Evolutionary conservation across 2,329 filamentous ascomycete genomes (phyloP).

Genomic region (Fusarium sublunatum): DNA sequence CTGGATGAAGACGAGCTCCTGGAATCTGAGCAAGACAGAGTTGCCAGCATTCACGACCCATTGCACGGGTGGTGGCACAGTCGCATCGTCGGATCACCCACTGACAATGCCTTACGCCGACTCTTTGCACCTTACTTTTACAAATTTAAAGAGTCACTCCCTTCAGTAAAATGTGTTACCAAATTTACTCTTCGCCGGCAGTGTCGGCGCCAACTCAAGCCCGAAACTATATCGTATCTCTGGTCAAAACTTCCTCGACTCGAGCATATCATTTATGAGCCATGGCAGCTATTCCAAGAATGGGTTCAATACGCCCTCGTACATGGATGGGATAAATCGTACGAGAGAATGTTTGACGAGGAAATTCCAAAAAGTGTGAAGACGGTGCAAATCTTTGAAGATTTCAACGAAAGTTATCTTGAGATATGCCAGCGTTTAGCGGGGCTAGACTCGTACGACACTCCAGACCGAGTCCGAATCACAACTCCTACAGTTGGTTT

Average conservation of each 20-base stretch:
- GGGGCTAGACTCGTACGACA: background rate
- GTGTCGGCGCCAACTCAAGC: conserved; percentile 19
- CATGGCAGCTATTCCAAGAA: conserved; percentile 11
- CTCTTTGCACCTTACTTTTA: background rate
- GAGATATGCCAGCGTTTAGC: background rate
- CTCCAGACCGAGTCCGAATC: conserved; percentile 10
- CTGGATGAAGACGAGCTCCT: conserved; percentile 6
- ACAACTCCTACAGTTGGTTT: rapidly evolving
- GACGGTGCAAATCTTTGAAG: conserved; percentile 21
- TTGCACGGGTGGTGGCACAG: conserved; percentile 13
- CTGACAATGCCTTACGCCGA: conserved; percentile 8
- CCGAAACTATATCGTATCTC: conserved; percentile 1
- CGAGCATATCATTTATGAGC: conserved; percentile 19
- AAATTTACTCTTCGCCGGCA: conserved; percentile 24
- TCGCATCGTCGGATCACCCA: background rate
- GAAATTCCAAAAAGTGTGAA: conserved; percentile 40
- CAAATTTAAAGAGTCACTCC: conserved; percentile 1
- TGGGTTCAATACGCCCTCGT: no score
- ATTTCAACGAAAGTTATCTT: conserved; percentile 31
- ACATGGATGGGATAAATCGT: conserved; percentile 13
- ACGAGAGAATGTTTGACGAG: background rate
- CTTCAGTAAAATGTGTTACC: conserved; percentile 16
- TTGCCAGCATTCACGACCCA: conserved; percentile 9
- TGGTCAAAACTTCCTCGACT: conserved; percentile 20
- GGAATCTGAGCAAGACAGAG: background rate